These are phyloP conservation scores for Nemophila menziesii DNA, from an alignment of 257 asterid species.

Conservation along the genomic window DNA sequence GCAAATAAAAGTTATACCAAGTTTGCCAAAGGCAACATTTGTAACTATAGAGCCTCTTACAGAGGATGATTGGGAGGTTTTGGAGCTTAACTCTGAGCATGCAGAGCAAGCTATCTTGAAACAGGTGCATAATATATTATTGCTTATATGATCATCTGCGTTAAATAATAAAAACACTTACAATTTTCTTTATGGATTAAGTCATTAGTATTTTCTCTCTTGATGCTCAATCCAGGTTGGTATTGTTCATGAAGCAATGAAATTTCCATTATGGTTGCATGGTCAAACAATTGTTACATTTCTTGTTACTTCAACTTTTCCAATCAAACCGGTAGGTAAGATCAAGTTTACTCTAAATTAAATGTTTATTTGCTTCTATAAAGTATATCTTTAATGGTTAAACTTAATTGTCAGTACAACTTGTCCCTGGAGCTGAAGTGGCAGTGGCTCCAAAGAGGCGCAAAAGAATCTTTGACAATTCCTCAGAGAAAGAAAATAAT, in stretches of 20 bases:
- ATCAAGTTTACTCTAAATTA: constrained; percentile 5
- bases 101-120: constrained; percentile 73
- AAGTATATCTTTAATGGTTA: background rate
- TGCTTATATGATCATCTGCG: background rate
- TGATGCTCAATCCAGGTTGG: constrained; percentile 53
- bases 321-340: constrained; percentile 86
- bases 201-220: background rate
- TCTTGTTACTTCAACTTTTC: constrained; percentile 67
- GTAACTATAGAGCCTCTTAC: constrained; percentile 89
- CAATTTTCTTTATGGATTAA: background rate
- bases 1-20: constrained; percentile 49
- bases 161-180: background rate
- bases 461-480: constrained; percentile 28
- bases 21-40: constrained; percentile 63
- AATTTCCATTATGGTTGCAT: constrained; percentile 88
- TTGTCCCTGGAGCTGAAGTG: constrained; percentile 91
- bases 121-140: constrained; percentile 39
- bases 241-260: constrained; percentile 82
- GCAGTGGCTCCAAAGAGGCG: constrained; percentile 96
- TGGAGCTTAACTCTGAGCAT: constrained; percentile 92
- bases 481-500: constrained; percentile 24
- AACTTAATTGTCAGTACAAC: constrained; percentile 53
- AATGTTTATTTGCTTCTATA: background rate
- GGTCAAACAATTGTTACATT: constrained; percentile 66
- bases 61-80: constrained; percentile 98